Percentiles rank a stretch among this genome's conserved stretches.
Evolutionary conservation across 176 grass and related monocot species (phyloP).

Genomic region (Urochloa ruziziensis): DNA sequence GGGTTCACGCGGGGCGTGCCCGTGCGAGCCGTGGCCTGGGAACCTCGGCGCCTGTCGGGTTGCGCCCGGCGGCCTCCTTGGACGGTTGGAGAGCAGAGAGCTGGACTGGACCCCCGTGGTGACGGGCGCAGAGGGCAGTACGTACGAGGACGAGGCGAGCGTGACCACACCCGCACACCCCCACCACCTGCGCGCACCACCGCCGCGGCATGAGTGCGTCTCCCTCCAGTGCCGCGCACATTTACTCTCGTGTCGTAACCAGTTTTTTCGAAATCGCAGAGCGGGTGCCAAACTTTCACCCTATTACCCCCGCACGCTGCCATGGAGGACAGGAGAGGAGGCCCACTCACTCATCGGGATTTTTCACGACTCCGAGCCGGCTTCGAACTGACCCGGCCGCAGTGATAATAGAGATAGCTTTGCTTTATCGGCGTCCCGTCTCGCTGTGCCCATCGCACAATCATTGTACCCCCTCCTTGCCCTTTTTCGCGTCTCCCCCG

Average conservation of each 20-base stretch:
- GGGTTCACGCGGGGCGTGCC: not conserved
- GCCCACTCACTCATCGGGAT: too few relatives aligned
- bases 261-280: not conserved
- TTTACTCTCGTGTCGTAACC: not conserved
- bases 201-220: not conserved
- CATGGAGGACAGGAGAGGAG: too few relatives aligned
- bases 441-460: conserved; percentile 17
- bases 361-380: not conserved
- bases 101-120: not conserved
- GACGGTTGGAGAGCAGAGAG: not conserved
- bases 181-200: not conserved
- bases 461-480: not conserved
- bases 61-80: not conserved
- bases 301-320: too few relatives aligned
- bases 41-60: too few relatives aligned
- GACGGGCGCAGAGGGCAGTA: too few relatives aligned
- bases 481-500: not conserved
- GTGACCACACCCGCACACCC: not conserved
- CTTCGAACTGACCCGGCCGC: not conserved
- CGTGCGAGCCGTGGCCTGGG: too few relatives aligned
- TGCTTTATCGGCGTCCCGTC: not conserved
- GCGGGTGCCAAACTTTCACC: not conserved
- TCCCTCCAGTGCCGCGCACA: not conserved
- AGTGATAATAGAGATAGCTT: too few relatives aligned
- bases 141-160: not conserved